phyloP scores from a whole-genome alignment of 2,329 filamentous ascomycete species.

The Trichoderma semiorbis region DNA sequence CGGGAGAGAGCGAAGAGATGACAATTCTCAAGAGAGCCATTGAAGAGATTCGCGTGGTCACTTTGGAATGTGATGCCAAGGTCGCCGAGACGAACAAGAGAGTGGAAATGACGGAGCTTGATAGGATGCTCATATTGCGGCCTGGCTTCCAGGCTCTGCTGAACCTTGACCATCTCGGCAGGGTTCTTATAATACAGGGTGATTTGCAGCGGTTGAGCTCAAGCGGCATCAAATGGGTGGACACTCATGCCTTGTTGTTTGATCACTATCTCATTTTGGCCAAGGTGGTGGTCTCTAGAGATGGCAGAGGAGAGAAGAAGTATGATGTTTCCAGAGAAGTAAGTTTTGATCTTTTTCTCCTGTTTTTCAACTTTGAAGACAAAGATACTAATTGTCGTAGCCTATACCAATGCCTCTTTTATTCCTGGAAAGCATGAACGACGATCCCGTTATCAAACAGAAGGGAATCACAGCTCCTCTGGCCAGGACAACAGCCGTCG shows the following conservation, averaged over 20 bases:
- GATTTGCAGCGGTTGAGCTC: constrained; percentile 86
- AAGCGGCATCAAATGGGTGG: constrained; percentile 87
- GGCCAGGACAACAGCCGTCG: constrained; percentile 56
- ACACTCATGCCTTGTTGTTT: constrained; percentile 89
- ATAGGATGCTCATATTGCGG: constrained; percentile 76
- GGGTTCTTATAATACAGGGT: constrained; percentile 83
- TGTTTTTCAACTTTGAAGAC: neutral
- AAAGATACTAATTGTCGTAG: constrained; percentile 37
- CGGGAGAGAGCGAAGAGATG: constrained; percentile 84
- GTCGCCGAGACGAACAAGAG: constrained; percentile 91
- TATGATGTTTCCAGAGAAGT: constrained; percentile 93
- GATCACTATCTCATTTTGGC: constrained; percentile 95
- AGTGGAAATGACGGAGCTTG: constrained; percentile 81
- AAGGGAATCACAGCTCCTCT: constrained; percentile 68
- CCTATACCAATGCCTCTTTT: constrained; percentile 96
- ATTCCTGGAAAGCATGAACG: constrained; percentile 86
- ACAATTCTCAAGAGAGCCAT: constrained; percentile 78
- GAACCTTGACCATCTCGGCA: constrained; percentile 89
- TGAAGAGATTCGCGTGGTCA: constrained; percentile 86
- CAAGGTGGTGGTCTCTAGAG: constrained; percentile 70
- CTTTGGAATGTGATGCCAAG: constrained; percentile 84
- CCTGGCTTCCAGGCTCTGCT: constrained; percentile 86
- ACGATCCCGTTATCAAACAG: constrained; percentile 82
- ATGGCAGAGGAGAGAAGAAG: constrained; percentile 69
- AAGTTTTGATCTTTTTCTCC: constrained; percentile 28